Percentiles rank a stretch among this genome's conserved stretches.
phyloP scores from a whole-genome alignment of 2,329 filamentous ascomycete species.

The Biscogniauxia sp. region DNA sequence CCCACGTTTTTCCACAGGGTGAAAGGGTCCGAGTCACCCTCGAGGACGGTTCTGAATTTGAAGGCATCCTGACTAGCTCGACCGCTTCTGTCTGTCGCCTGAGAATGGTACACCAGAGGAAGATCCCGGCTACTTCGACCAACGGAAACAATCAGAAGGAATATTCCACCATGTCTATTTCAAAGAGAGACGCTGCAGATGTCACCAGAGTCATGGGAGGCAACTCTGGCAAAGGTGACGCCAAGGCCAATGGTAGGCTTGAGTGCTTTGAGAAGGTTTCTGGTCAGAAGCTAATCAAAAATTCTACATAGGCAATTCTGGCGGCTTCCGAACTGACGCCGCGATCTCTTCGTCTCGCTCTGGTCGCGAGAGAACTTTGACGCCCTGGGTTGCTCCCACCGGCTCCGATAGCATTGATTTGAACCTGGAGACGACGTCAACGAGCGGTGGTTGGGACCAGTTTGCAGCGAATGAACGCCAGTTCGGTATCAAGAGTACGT shows the following conservation, averaged over 20 bases:
- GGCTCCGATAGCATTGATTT: constrained; percentile 61
- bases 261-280: neutral
- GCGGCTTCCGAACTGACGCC: constrained; percentile 78
- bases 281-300: constrained; percentile 9
- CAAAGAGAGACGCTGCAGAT: constrained; percentile 30
- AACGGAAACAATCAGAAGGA: constrained; percentile 34
- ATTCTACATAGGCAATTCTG: constrained; percentile 54
- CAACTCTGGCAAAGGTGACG: constrained; percentile 34
- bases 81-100: constrained; percentile 22
- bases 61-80: constrained; percentile 18
- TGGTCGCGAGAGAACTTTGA: constrained; percentile 70
- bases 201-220: constrained; percentile 24
- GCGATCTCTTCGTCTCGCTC: constrained; percentile 78
- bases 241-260: constrained; percentile 40
- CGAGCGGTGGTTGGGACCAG: constrained; percentile 74
- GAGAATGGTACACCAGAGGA: constrained; percentile 37
- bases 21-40: constrained; percentile 25
- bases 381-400: constrained; percentile 74
- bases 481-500: constrained; percentile 85
- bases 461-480: constrained; percentile 85
- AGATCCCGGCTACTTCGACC: constrained; percentile 25
- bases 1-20: constrained; percentile 20
- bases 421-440: constrained; percentile 63
- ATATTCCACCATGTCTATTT: constrained; percentile 28
- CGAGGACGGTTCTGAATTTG: constrained; percentile 21